These are phyloP conservation scores for Gossypium herbaceum DNA, from an alignment of 345 rosid genomes.

Conservation along the genomic window DNA sequence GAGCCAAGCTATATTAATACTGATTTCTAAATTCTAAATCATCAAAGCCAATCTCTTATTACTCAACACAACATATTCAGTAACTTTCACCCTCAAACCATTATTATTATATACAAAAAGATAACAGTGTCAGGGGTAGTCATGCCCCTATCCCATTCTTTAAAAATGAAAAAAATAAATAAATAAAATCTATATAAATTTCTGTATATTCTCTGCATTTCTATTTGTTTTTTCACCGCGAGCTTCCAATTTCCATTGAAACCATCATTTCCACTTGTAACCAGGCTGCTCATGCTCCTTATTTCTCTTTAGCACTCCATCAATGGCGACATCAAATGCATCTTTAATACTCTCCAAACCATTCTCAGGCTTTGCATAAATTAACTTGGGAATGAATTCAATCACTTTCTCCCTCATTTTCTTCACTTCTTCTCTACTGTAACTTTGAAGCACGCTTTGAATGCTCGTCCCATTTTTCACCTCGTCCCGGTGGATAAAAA, in stretches of 20 bases:
- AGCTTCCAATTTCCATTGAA: no score
- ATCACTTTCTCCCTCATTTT: slow-evolving; percentile 82
- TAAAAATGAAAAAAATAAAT: background rate
- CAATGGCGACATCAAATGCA: slow-evolving; percentile 86
- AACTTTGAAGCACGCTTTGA: slow-evolving; percentile 53
- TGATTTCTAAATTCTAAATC: no score
- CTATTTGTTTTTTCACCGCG: background rate
- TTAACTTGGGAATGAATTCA: slow-evolving; percentile 56
- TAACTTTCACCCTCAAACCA: no score
- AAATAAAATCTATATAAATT: background rate
- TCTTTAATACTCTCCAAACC: slow-evolving; percentile 72
- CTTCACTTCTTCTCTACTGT: slow-evolving; percentile 54
- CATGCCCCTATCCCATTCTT: background rate
- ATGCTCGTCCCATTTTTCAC: slow-evolving; percentile 73
- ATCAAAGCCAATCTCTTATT: background rate
- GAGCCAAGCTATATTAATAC: no score
- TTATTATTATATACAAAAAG: background rate
- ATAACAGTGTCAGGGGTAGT: background rate
- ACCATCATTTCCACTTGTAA: slow-evolving; percentile 55
- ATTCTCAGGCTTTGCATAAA: slow-evolving; percentile 55
- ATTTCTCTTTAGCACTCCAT: slow-evolving; percentile 72
- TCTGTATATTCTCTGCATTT: background rate
- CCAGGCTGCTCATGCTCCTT: slow-evolving; percentile 62
- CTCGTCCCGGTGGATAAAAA: slow-evolving; percentile 64
- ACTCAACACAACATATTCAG: no score